Evolutionary conservation across 1,139 yeast genomes (phyloP), one percentile per base, ranked within the genome.

Genomic region (Pichia sp.): DNA sequence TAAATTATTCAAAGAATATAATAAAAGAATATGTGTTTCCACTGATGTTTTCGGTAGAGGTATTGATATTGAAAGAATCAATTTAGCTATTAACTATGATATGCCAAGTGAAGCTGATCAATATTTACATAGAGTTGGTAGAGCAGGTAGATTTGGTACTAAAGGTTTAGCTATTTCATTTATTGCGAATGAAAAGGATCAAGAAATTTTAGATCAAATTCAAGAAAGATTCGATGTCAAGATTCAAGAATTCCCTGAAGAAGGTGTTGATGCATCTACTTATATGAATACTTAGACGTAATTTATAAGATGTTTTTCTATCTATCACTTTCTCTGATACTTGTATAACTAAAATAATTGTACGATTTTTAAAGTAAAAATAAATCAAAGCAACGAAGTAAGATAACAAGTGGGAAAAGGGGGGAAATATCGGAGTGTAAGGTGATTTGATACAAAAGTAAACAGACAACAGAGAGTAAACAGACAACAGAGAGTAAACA

Each of bases 141-240:
- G 98, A 79, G 98, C 98, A 55, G 98, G 98, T 69, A 88, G 98
- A 76, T 91, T 91, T 60, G 98, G 98, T 73, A 91, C 98, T 63
- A 91, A 91, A 72, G 98, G 98, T 70, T 79, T 91, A 58, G 95
- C 96, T 42, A 75, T 91, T 48, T 86, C 96, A 38, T 84, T 91
- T 55, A 95, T 91, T 42, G 75, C 94, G 32, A 72, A 79, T 46
- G 83, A 79, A 56, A 93, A 81, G 51, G 98, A 91, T 61, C 88
- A 86, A 65, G 86, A 83, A 68, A 85, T 89, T 40, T 75, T 93
- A 65, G 86, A 77, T 59, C 84, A 86, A 70, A 91, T 91, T 59
- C 98, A 91, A 73, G 93, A 88, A 55, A 82, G 98, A 69, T 91
- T 91, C 68, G 97, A 91, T 65, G 98, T 91, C 54, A 85, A 88